Conservation (phyloP, 441 rosid genomes). For the Lagerstroemia fauriei region DNA sequence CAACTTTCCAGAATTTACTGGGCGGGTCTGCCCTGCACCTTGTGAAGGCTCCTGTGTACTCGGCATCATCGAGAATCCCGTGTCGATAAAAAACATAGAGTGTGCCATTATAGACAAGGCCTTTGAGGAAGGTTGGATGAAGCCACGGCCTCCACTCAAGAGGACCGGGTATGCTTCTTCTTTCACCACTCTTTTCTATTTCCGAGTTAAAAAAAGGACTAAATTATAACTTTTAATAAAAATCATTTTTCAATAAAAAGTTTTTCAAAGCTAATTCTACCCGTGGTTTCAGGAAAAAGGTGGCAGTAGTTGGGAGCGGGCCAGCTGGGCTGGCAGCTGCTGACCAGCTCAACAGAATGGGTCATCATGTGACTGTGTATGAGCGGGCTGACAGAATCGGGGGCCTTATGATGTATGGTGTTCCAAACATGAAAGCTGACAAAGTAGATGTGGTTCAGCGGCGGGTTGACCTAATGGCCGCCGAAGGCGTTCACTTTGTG, state of each 20-base stretch:
- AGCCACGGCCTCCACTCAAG: slow-evolving; percentile 80
- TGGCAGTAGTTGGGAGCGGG: slow-evolving; percentile 93
- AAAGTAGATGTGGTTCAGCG: slow-evolving; percentile 89
- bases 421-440: slow-evolving; percentile 99
- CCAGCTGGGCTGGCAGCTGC: slow-evolving; percentile 99
- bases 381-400: slow-evolving; percentile 98
- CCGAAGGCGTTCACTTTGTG: slow-evolving; percentile 86
- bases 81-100: slow-evolving; percentile 91
- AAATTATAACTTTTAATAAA: neutral
- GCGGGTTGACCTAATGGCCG: slow-evolving; percentile 86
- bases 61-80: slow-evolving; percentile 98
- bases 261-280: neutral
- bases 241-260: too few species aligned
- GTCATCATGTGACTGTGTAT: slow-evolving; percentile 88
- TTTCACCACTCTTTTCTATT: neutral
- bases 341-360: slow-evolving; percentile 94
- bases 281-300: slow-evolving; percentile 62
- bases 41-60: slow-evolving; percentile 99
- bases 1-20: slow-evolving; percentile 98
- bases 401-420: slow-evolving; percentile 99
- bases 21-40: slow-evolving; percentile 99
- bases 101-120: slow-evolving; percentile 95
- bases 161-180: slow-evolving; percentile 76
- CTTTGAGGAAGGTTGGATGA: slow-evolving; percentile 99
- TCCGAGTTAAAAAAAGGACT: neutral